phyloP scores from a whole-genome alignment of 2,329 filamentous ascomycete species.

The Didymella pinodella region DNA sequence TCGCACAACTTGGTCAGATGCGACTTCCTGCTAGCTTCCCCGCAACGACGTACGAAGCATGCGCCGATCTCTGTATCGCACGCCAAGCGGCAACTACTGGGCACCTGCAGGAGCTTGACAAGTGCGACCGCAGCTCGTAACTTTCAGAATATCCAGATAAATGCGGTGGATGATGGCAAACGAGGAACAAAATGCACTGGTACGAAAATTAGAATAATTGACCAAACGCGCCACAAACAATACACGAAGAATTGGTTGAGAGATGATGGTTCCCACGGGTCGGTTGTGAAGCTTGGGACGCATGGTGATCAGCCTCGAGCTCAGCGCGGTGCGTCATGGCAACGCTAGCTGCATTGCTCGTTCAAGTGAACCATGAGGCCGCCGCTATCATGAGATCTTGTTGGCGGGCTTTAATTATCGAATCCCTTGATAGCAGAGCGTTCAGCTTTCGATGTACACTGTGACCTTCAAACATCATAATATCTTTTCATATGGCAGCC shows the following conservation, averaged over 20 bases:
- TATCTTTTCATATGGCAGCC: neutral
- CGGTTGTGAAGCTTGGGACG: slow-evolving; percentile 2
- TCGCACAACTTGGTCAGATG: slow-evolving; percentile 19
- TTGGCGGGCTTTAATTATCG: neutral
- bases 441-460: neutral
- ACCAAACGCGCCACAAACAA: slow-evolving; percentile 18
- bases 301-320: slow-evolving; percentile 10
- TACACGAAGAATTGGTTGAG: slow-evolving; percentile 25
- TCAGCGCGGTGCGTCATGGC: slow-evolving; percentile 14
- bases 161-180: neutral
- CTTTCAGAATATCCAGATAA: neutral
- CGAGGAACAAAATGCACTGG: slow-evolving; percentile 7
- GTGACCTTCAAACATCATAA: neutral
- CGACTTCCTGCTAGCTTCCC: slow-evolving; percentile 33
- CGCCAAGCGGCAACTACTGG: slow-evolving; percentile 30
- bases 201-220: slow-evolving; percentile 16
- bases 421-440: neutral
- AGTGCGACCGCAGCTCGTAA: slow-evolving; percentile 1
- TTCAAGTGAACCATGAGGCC: slow-evolving; percentile 11
- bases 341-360: slow-evolving; percentile 4
- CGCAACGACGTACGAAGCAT: slow-evolving; percentile 31
- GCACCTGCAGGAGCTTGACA: slow-evolving; percentile 29
- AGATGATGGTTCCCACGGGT: slow-evolving; percentile 20
- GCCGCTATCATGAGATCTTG: neutral
- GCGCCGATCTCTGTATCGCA: slow-evolving; percentile 33